Conservation (phyloP, 192 early-diverging fungal species). For the Jimgerdemannia lactiflua region DNA sequence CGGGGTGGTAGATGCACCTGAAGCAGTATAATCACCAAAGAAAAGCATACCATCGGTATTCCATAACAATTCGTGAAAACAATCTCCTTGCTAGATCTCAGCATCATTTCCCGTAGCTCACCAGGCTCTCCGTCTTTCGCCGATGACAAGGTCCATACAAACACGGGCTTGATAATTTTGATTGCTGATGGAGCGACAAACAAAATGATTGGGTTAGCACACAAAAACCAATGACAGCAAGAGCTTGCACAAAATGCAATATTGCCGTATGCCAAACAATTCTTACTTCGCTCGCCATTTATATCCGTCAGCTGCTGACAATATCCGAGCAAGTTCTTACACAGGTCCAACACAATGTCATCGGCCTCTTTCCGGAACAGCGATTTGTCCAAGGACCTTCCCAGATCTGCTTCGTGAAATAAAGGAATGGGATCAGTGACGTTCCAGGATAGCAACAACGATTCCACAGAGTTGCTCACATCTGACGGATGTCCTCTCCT, state of each 20-base stretch:
- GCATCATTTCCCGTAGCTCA: too few relatives aligned
- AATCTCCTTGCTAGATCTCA: too few relatives aligned
- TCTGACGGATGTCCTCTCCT: slow-evolving; percentile 14
- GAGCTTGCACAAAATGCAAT: too few relatives aligned
- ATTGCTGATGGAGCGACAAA: slow-evolving; percentile 2
- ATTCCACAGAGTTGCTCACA: slow-evolving; percentile 17
- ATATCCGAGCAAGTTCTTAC: slow-evolving; percentile 54
- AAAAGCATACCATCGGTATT: too few relatives aligned
- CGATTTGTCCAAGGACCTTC: not conserved
- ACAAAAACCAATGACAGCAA: not conserved
- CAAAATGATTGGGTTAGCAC: not conserved
- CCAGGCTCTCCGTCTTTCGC: slow-evolving; percentile 7
- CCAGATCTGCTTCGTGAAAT: not conserved
- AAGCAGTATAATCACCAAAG: not conserved
- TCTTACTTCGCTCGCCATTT: not conserved
- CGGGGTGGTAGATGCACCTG: slow-evolving; percentile 17
- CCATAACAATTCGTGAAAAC: too few relatives aligned
- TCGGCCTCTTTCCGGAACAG: slow-evolving; percentile 36
- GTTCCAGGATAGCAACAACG: not conserved
- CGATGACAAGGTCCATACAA: slow-evolving; percentile 31
- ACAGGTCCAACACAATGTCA: slow-evolving; percentile 41
- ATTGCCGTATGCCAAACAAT: not conserved
- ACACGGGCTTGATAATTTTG: slow-evolving; percentile 20
- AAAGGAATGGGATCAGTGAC: not conserved
- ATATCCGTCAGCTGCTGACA: slow-evolving; percentile 39